Evolutionary conservation across 768 basidiomycete species (phyloP), one percentile per base, ranked within the genome.

Genomic region (Leucocoprinus leucothites): DNA sequence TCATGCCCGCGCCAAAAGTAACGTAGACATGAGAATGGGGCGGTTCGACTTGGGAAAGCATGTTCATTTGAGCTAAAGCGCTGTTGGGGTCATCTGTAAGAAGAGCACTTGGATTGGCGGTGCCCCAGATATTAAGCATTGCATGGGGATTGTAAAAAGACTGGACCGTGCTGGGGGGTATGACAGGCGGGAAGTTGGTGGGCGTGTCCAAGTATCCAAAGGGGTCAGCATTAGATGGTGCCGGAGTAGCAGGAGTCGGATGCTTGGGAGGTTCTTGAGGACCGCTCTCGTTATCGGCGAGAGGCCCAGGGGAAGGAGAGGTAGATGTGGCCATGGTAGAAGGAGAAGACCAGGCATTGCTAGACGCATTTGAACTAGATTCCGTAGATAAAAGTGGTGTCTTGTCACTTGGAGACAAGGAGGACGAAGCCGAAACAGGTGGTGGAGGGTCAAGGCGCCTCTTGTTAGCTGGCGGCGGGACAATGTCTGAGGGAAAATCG

Each of bases 1-100:
- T 75, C 74, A 85, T 85, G 2, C 94, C 94, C 4, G 93, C 86
- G 19, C 92, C 92, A 61, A 95, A 91, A 0, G 92, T 89, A 9
- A 94, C 85, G 65, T 83, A 94, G 34, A 87, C 89, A 51, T 88
- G 82, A 2, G 84, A 69, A 65, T 91, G 75, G 31, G 86, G 74
- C 25, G 89, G 82, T 48, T 78, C 78, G 4, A 80, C 77, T 19
- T 81, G 79, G 1, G 76, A 71, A 13, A 76, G 72, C 57, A 80
- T 67, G 36, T 72, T 71, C 41, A 73, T 59, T 65, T 58, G 71
- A 26, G 54, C 50, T 26, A 61, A 59, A 19, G 61, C 51, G 31
- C 31, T 31, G 42, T 58, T 61, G 3, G 69, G 55, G 5, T 47
- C 48, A 13, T 49, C 54, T 24, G 48, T 42, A 21, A 56, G 28